Evolutionary conservation across 495 filamentous ascomycete species (phyloP), one percentile per base, ranked within the genome.

Genomic region (Penicillium pancosmium): DNA sequence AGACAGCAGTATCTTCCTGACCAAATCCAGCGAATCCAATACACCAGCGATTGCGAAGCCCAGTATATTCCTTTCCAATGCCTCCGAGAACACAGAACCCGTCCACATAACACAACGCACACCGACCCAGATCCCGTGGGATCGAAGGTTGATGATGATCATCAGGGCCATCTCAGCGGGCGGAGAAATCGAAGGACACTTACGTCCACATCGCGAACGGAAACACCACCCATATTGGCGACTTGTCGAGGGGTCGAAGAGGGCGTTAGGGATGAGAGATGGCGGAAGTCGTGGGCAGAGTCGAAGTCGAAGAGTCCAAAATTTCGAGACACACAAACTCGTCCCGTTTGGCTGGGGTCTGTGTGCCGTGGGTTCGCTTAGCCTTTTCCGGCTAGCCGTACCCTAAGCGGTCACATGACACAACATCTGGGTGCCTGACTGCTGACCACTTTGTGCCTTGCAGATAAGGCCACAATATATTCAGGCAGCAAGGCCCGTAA

Each of bases 121-220:
- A n/a, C 21, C 46, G 19, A 48, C 21, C 23, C 21, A 12, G 12
- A 48, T 10, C 46, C 46, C 8, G 46, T 11, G 18, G 11, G 46
- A 48, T 31, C 11, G 46, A 44, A 21, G 46, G 23, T 23, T 48
- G 46, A 48, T 27, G 46, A 48, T 48, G 23, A 48, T 48, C 46
- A 48, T 48, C 46, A 48, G 46, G 46, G 6, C 46, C 46, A 11
- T 48, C 46, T 27, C 46, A 15, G 10, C 9, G 46, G 46, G 46
- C 46, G 46, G 10, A n/a, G 23, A 27, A 48, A 48, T 48, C 58
- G 61, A 62, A 65, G 64, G 70, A 61, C 72, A 86, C 88, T 82
- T 86, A 92, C 91, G 83, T 93, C 90, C 75, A 93, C 90, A 84
- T 93, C 90, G 78, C 90, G 91, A 79, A 93, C 90, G 71, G 83